A percentile compares a stretch with the other conserved stretches of the same genome.
Conservation (phyloP, 2,329 filamentous ascomycete genomes). For the Scedosporium minutisporum region DNA sequence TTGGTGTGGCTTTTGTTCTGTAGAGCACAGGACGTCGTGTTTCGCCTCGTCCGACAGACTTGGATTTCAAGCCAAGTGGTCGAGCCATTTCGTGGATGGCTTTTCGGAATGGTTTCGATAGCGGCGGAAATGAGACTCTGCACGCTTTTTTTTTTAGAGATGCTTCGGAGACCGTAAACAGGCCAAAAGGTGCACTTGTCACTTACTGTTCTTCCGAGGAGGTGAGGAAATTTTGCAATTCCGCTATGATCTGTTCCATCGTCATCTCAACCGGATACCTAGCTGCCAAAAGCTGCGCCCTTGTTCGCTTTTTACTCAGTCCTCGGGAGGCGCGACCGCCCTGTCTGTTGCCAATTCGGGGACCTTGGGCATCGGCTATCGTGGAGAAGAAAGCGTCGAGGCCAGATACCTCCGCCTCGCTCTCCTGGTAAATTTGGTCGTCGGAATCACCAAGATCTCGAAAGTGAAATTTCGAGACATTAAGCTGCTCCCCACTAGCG, state of each 20-base stretch:
- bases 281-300: constrained; percentile 47
- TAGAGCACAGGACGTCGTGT: constrained; percentile 68
- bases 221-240: constrained; percentile 63
- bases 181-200: not conserved
- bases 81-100: constrained; percentile 70
- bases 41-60: constrained; percentile 66
- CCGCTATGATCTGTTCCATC: constrained; percentile 59
- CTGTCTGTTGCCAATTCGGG: not conserved
- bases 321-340: not conserved
- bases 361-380: not conserved
- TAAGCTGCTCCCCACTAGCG: constrained; percentile 42
- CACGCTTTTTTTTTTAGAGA: not conserved
- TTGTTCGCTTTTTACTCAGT: not conserved
- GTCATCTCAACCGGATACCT: constrained; percentile 69
- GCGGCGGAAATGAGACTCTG: constrained; percentile 70
- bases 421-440: constrained; percentile 12
- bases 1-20: constrained; percentile 58
- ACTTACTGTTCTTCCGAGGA: constrained; percentile 53
- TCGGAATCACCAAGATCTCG: constrained; percentile 17
- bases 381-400: not conserved
- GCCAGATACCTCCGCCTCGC: not conserved
- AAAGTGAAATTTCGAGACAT: constrained; percentile 46
- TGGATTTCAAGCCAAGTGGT: constrained; percentile 69
- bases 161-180: not conserved
- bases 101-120: constrained; percentile 70